Percentiles rank a stretch among this genome's conserved stretches.
Conservation (phyloP, 441 rosid genomes). For the Pelargonium myrrhifolium region DNA sequence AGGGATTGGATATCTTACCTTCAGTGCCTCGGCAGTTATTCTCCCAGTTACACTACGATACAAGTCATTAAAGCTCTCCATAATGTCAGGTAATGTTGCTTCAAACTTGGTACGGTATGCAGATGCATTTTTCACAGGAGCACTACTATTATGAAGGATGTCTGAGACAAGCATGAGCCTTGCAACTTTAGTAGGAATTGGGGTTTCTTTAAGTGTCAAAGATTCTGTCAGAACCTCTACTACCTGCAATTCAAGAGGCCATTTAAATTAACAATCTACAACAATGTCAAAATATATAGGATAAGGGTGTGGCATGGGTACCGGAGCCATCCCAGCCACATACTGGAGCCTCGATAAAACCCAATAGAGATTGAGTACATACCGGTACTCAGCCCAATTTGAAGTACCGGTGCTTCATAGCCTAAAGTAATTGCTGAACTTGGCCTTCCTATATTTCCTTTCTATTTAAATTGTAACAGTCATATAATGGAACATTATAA, state of each 20-base stretch:
- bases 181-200: conserved; percentile 95
- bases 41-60: conserved; percentile 93
- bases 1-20: conserved; percentile 39
- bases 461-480: too few relatives aligned
- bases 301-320: too few relatives aligned
- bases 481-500: too few relatives aligned
- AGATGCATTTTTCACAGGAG: conserved; percentile 98
- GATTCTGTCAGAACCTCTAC: conserved; percentile 98
- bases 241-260: conserved; percentile 41
- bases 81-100: conserved; percentile 80
- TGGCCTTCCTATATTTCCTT: too few relatives aligned
- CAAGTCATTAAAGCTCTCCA: conserved; percentile 98
- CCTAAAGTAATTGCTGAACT: too few relatives aligned
- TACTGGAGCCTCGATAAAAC: not conserved
- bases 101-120: conserved; percentile 99
- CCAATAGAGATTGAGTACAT: not conserved
- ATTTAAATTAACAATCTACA: too few relatives aligned
- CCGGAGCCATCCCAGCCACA: not conserved
- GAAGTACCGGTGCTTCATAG: conserved; percentile 2
- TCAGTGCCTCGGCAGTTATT: conserved; percentile 97
- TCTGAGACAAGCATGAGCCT: conserved; percentile 99
- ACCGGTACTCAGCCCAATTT: conserved; percentile 1
- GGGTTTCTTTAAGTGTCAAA: conserved; percentile 91
- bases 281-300: too few relatives aligned
- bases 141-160: conserved; percentile 95